Percentiles rank a stretch among this genome's conserved stretches.
Evolutionary conservation across 1,284 basidiomycete species (phyloP).

Genomic region (Ustilago nuda): DNA sequence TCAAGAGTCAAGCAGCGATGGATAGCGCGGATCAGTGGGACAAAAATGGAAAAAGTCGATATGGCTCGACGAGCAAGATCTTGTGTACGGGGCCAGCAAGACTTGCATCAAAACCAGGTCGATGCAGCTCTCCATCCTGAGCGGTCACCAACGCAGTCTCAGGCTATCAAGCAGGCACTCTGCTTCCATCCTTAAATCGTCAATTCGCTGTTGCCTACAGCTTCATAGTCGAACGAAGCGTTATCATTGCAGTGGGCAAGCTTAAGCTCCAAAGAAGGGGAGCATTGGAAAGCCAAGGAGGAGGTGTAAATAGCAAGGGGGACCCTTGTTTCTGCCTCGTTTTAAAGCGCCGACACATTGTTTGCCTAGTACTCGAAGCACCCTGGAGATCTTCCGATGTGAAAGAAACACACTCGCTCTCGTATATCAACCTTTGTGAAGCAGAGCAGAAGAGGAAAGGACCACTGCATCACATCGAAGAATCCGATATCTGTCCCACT

Average conservation of each 20-base stretch:
- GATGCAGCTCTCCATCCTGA: not conserved
- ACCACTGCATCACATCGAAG: not conserved
- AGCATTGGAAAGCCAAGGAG: not conserved
- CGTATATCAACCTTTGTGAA: no score
- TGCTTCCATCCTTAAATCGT: not conserved
- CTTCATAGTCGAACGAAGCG: no score
- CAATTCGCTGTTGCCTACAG: no score
- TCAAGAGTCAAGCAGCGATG: not conserved
- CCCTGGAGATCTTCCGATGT: no score
- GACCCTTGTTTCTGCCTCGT: conserved; percentile 1
- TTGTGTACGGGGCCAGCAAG: conserved; percentile 5
- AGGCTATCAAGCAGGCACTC: conserved; percentile 4
- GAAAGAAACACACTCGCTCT: no score
- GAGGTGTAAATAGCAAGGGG: not conserved
- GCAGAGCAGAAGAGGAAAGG: no score
- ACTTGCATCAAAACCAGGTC: not conserved
- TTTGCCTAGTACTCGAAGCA: no score
- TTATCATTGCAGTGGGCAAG: no score
- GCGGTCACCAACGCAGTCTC: not conserved
- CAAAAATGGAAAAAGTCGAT: conserved; percentile 22
- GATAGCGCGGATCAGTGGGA: not conserved
- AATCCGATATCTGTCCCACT: conserved; percentile 31
- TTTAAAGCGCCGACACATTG: conserved; percentile 16
- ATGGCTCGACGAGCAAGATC: conserved; percentile 35
- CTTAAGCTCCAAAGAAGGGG: no score